Conservation (phyloP, 352 stramenopile genomes). For the Phytophthora fragariaefolia region DNA sequence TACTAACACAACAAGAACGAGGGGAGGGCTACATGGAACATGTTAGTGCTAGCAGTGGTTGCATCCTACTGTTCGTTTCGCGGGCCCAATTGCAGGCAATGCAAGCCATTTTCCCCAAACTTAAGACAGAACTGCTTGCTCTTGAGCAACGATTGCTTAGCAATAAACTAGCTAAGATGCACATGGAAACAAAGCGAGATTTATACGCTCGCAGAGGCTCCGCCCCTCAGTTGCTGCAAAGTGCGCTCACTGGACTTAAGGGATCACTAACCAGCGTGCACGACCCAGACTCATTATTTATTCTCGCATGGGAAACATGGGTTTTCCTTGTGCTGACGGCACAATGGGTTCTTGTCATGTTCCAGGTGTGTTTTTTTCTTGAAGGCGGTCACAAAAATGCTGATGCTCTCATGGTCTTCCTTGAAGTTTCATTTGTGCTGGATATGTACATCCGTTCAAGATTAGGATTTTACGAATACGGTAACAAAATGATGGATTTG, state of each 20-base stretch:
- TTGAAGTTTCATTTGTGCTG: conserved; percentile 52
- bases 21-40: conserved; percentile 54
- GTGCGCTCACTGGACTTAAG: neutral
- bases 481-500: conserved; percentile 66
- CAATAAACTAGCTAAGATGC: conserved; percentile 46
- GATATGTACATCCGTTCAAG: conserved; percentile 60
- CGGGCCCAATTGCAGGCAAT: conserved; percentile 52
- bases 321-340: conserved; percentile 56
- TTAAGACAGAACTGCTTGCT: conserved; percentile 47
- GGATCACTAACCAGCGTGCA: neutral
- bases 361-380: conserved; percentile 48
- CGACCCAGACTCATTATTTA: conserved; percentile 53
- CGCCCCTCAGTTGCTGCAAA: conserved; percentile 1
- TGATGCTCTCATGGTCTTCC: conserved; percentile 35
- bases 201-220: conserved; percentile 2
- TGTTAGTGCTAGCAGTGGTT: conserved; percentile 55
- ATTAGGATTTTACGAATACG: conserved; percentile 67
- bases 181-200: neutral
- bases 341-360: conserved; percentile 55
- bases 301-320: conserved; percentile 62
- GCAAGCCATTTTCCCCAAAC: conserved; percentile 53
- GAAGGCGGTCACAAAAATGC: neutral
- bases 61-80: conserved; percentile 54
- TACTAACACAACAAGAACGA: conserved; percentile 45
- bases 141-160: conserved; percentile 49